These are phyloP conservation scores for Alternaria ethzedia DNA, from an alignment of 2,329 filamentous ascomycete genomes.

Conservation along the genomic window DNA sequence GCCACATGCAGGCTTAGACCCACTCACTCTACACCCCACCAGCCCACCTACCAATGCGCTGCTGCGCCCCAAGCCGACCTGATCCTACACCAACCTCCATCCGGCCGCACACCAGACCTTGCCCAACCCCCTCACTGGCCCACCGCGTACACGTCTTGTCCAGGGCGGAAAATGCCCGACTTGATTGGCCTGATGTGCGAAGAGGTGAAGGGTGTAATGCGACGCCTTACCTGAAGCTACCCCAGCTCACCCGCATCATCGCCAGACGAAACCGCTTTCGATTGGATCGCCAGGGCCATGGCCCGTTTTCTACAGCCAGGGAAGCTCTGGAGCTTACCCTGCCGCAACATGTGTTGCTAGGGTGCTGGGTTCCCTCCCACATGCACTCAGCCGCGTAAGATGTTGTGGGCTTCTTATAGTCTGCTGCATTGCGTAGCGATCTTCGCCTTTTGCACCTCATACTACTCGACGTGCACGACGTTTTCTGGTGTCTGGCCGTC, in stretches of 20 bases:
- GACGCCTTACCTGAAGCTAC: conserved; percentile 9
- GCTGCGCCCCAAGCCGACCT: conserved; percentile 33
- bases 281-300: conserved; percentile 28
- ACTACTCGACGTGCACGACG: background rate
- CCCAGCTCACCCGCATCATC: conserved; percentile 23
- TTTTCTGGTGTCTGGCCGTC: background rate
- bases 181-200: conserved; percentile 7
- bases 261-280: conserved; percentile 11
- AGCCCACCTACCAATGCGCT: conserved; percentile 12
- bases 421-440: conserved; percentile 17
- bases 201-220: background rate
- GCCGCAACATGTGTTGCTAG: conserved; percentile 12
- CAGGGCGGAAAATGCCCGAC: background rate
- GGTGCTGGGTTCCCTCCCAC: conserved; percentile 7
- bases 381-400: conserved; percentile 21
- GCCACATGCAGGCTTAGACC: conserved; percentile 21
- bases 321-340: conserved; percentile 22
- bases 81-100: conserved; percentile 13
- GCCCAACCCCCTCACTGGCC: background rate
- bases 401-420: conserved; percentile 15
- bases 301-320: conserved; percentile 21
- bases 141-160: background rate
- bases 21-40: conserved; percentile 23
- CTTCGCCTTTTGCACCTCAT: conserved; percentile 4
- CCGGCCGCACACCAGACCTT: background rate